A percentile compares a stretch with the other conserved stretches of the same genome.
Conservation (phyloP, 2,329 filamentous ascomycete genomes). For the Hymenoscyphus linearis region DNA sequence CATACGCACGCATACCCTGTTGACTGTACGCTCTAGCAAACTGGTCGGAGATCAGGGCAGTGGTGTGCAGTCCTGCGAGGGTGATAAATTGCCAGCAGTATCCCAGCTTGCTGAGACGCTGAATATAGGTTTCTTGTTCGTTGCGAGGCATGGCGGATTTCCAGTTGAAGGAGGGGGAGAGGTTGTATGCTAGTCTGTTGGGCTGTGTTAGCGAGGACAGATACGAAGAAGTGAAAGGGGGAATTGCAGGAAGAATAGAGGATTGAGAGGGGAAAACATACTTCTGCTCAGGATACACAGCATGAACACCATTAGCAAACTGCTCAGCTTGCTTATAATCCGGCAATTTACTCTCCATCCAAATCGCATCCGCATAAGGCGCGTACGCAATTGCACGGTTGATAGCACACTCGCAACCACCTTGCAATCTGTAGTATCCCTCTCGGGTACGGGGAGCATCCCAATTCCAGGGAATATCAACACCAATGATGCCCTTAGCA, state of each 20-base stretch:
- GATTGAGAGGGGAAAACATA: conserved; percentile 40
- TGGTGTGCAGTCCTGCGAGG: conserved; percentile 93
- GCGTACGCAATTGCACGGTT: conserved; percentile 89
- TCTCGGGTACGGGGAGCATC: conserved; percentile 88
- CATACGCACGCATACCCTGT: conserved; percentile 92
- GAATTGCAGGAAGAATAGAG: conserved; percentile 17
- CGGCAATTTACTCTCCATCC: conserved; percentile 98
- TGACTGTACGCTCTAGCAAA: conserved; percentile 79
- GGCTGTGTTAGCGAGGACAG: background rate
- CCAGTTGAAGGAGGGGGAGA: conserved; percentile 99
- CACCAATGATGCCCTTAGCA: conserved; percentile 70
- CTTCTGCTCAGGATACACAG: conserved; percentile 95
- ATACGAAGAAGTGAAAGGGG: background rate
- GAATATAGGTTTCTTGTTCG: conserved; percentile 97
- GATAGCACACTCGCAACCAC: conserved; percentile 85
- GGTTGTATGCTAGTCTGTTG: conserved; percentile 85
- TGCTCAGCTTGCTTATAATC: conserved; percentile 88
- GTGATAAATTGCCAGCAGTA: conserved; percentile 99
- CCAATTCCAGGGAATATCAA: conserved; percentile 91
- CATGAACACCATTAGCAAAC: conserved; percentile 89
- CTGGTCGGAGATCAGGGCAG: conserved; percentile 82
- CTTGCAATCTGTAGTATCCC: conserved; percentile 89
- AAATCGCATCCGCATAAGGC: conserved; percentile 91
- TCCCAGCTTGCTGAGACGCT: conserved; percentile 75
- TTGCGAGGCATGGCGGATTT: conserved; percentile 87